Base-by-base conservation (phyloP, 31 red algal genomes). In the Asparagopsis taxiformis region DNA sequence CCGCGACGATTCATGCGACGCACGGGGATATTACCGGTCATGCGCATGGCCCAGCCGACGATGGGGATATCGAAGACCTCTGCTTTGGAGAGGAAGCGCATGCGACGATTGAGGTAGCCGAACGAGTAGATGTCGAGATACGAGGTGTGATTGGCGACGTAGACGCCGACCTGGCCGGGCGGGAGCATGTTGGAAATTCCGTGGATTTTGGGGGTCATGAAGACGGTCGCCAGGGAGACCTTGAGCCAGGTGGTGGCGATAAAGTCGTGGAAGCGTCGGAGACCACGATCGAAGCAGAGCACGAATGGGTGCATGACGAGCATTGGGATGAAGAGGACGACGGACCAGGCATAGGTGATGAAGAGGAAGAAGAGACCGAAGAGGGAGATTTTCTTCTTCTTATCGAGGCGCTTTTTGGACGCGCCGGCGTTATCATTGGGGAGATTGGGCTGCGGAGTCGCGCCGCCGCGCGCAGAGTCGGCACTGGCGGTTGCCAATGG, bases 41-140 rank as follows among this genome's bases (percentile, higher is more conserved):
- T 89, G 11, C 46, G 43, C 96, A 99, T 94, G 25, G 96, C 96
- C 90, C 82, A 92, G 44, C 96, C 96, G 25, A 99, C 80, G 48
- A 94, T 77, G 51, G 96, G 96, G 21, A 94, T 77, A 20, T 79
- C 55, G 63, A 99, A 93, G 22, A 99, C 83, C 59, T 93, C 91
- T 19, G 81, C 68, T 62, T 99, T 99, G 50, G 91, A 94, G 23
- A 99, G 75, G 57, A 85, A 94, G 70, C 93, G 94, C 53, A 92
- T 73, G 20, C 70, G 69, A 26, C 86, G 77, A 37, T 63, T 41
- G 20, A 99, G 74, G 38, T 73, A 91, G 1, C 85, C 77, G 52
- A 99, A 72, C 1, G 75, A 61, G 73, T 84, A 99, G 51, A 99
- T 94, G 70, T 99, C 96, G 34, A 94, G 55, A 60, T 91, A 91